Evolutionary conservation across 345 rosid genomes (phyloP), one percentile per base, ranked within the genome.

Genomic region (Eucalyptus paniculata): DNA sequence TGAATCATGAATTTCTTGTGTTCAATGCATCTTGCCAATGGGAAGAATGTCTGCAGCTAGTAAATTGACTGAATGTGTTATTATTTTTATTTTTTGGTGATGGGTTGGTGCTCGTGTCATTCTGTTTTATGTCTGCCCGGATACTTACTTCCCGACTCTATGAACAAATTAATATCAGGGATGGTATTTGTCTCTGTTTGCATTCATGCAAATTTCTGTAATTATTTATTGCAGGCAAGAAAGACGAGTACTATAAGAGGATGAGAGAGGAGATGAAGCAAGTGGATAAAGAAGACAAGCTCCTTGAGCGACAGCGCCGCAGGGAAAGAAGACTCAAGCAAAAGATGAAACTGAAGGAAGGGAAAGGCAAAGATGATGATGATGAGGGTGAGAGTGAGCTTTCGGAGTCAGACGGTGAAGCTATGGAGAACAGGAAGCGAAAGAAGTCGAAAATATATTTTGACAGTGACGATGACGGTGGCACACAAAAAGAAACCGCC

Each of bases 271-370:
- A 95, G 91, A 88, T 97, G 96, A 97, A 95, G 94, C 91, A 86
- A 82, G 97, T 89, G 2, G 98, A 97, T 93, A 92, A 92, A 87
- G 99, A 94, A 90, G 99, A 97, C 93, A 97, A 97, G 93, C 93
- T 92, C 87, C 90, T 95, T 49, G 97, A 97, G 81, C 94, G 91
- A 30, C 94, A 94, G 86, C 96, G 96, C 87, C 97, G 94, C 53
- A 93, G 95, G 90, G 99, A 97, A 87, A 96, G 94, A 91, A 94
- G 93, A 86, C 86, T 94, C 50, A 95, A 96, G 92, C 89, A 94
- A 92, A 97, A 95, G 95, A 93, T 94, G 92, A 97, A 97, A 94
- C 50, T 91, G 94, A 96, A 97, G 94, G 94, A 72, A 90, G 95
- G 94, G 69, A 89, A 47, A 50, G 37, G 42, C 53, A 95, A 92